Evolutionary conservation across 768 basidiomycete genomes (phyloP).

Genomic region (Trametes maxima): DNA sequence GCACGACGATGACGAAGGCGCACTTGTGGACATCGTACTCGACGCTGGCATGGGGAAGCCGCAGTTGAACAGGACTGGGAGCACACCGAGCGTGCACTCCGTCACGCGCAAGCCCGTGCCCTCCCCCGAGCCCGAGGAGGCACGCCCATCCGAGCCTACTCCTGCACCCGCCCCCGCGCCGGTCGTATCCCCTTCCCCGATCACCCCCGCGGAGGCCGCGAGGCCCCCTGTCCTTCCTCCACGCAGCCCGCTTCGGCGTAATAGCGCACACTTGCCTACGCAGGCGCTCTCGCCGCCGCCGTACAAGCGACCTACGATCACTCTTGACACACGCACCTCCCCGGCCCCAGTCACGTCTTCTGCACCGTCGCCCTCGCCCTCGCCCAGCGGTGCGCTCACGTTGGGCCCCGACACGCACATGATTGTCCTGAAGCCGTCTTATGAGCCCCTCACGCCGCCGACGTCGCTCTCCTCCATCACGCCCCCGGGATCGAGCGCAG

Average conservation of each 20-base stretch:
- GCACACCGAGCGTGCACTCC: slow-evolving; percentile 10
- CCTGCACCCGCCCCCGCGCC: background rate
- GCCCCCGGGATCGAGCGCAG: slow-evolving; percentile 14
- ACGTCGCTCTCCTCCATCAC: slow-evolving; percentile 41
- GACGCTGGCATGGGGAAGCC: background rate
- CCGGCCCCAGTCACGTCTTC: slow-evolving; percentile 4
- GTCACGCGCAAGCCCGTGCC: slow-evolving; percentile 13
- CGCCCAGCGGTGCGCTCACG: background rate
- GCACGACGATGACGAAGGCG: slow-evolving; percentile 4
- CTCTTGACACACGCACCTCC: background rate
- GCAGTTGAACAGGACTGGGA: background rate
- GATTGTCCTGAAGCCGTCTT: slow-evolving; percentile 12
- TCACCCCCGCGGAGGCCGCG: slow-evolving; percentile 11
- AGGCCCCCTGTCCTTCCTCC: slow-evolving; percentile 21
- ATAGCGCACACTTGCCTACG: slow-evolving; percentile 1
- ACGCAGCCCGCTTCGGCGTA: slow-evolving; percentile 25
- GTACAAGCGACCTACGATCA: slow-evolving; percentile 1
- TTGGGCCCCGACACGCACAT: slow-evolving; percentile 1
- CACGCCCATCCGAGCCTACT: background rate
- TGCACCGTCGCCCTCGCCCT: background rate
- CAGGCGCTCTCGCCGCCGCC: slow-evolving; percentile 15
- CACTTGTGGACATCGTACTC: slow-evolving; percentile 17
- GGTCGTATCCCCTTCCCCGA: slow-evolving; percentile 10
- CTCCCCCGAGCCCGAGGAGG: background rate
- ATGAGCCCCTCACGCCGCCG: slow-evolving; percentile 45